Evolutionary conservation across 306 rosid genomes (phyloP), one percentile per base, ranked within the genome.

Genomic region (Gastrolobium bilobum): DNA sequence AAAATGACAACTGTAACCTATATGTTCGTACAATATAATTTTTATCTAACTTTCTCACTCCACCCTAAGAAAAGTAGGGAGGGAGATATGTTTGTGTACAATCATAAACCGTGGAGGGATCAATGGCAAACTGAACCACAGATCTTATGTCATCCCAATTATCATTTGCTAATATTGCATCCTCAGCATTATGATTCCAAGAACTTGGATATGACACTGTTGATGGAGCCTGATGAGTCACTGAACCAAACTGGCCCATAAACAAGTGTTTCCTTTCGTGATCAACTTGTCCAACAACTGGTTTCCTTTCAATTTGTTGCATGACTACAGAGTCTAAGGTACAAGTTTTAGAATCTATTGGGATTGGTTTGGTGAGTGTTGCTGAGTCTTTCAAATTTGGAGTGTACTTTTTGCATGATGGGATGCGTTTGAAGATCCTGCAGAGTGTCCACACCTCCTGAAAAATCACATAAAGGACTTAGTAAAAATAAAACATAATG

Each of bases 381-480:
- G 39, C 29, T 20, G 80, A n/a, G 31, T 79, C 84, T 73, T 71
- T 81, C 84, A 63, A 75, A 35, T 3, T 63, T 74, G 89, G 84
- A 29, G 81, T 52, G 77, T 75, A 87, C 81, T 89, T 92, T 30
- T 80, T 92, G 76, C 86, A 63, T 3, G 93, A 69, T 72, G 91
- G 86, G 73, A 79, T 75, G 70, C 97, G 77, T 83, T 89, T 90
- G 84, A 92, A 90, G 57, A 92, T 90, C 72, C 91, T 79, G 88
- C 97, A 92, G 0, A 92, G 88, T 66, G 96, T 92, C 97, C 96
- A 92, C 51, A 92, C 96, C 79, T 92, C 97, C 97, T 92, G 92
- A 71, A 79, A 82, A 60, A 39, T 29, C 35, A 51, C 56, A 14
- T 0, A 11, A 30, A 66, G 10, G 2, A 40, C 64, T 6, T 5